Base-by-base conservation (phyloP, 2,329 filamentous ascomycete species). In the Arthrobotrys megalospora region DNA sequence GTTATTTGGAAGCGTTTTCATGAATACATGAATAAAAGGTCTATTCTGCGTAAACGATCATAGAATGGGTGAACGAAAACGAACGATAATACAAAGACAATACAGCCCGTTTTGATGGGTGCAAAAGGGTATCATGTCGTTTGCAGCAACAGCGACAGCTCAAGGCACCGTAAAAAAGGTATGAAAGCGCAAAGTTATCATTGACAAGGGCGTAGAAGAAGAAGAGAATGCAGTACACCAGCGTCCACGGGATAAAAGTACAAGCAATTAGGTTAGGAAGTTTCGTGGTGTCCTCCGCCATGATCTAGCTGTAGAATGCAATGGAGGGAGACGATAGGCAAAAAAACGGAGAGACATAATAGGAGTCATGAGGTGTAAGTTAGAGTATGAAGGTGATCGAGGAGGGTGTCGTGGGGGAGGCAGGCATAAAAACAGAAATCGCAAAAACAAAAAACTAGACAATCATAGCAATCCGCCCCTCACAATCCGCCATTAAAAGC, bases 381-480 rank as follows among this genome's bases (percentile, higher is more conserved):
- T 45, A 6, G 12, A 45, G 52, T 38, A 14, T 55, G 28, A 4
- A 6, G 28, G 32, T 36, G 50, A 6, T n/a, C 2, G 36, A 3
- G 36, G 11, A 10, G 52, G 32, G 55, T 41, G 14, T 43, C 55
- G 60, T 53, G 28, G 47, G 43, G 19, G 71, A 80, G 78, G 75
- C 62, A 79, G 78, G 28, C 58, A 79, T 52, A 69, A 58, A 34
- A 65, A 43, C 58, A 69, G 80, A 77, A 71, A 71, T 72, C 47
- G 47, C 69, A 66, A 76, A 80, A 75, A 80, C 80, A 75, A 64
- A 78, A 76, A 63, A 79, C 79, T 73, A 80, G 36, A 60, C 55
- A 60, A 43, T 41, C 48, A 52, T 52, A 36, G 55, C 55, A 43
- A 60, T 60, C 55, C 55, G 55, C 55, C 55, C 21, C 28, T 60